Base-by-base conservation (phyloP, 768 basidiomycete genomes). In the Pisolithus marmoratus region DNA sequence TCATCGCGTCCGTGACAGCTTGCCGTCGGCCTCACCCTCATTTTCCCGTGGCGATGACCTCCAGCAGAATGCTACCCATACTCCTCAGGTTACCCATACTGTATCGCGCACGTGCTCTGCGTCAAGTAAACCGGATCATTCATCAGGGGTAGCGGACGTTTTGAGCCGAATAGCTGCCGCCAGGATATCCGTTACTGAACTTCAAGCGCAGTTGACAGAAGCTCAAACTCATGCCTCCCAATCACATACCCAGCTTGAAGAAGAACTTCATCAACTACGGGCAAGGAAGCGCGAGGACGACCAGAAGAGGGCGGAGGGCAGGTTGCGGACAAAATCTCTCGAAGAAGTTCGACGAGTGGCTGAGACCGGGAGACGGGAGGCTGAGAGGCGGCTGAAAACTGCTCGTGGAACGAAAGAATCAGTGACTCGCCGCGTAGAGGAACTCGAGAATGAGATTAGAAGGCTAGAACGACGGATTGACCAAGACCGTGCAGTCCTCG, bases 281-380 rank as follows among this genome's bases (percentile, higher is more conserved):
- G 79, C 78, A 44, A 75, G 78, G 53, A 93, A 90, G 66, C 86
- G 85, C 38, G 80, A 85, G 56, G 95, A 98, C 64, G 95, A 99
- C 60, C 74, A 75, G 3, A 78, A 80, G 22, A 81, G 90, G 48
- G 69, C 78, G 22, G 94, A 96, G 63, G 72, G 90, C 50, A 94
- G 92, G 67, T 67, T 78, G n/a, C 84, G 85, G 46, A 89, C 88
- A 45, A 95, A 94, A 70, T 66, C 75, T 2, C 73, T 97, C 2
- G 95, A 99, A 58, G 95, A 99, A 65, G 73, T 82, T 49, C 89
- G 86, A 68, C 84, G 95, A 29, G 74, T 74, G 26, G 91, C 93
- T 11, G 96, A 99, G 69, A 74, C 80, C 47, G 69, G 75, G 48
- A 87, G 83, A 63, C 79, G 83, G 42, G 94, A 97, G 44, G 91